Percentiles rank a stretch among this genome's conserved stretches.
Conservation (phyloP, 768 basidiomycete genomes). For the Trametes coccinea region DNA sequence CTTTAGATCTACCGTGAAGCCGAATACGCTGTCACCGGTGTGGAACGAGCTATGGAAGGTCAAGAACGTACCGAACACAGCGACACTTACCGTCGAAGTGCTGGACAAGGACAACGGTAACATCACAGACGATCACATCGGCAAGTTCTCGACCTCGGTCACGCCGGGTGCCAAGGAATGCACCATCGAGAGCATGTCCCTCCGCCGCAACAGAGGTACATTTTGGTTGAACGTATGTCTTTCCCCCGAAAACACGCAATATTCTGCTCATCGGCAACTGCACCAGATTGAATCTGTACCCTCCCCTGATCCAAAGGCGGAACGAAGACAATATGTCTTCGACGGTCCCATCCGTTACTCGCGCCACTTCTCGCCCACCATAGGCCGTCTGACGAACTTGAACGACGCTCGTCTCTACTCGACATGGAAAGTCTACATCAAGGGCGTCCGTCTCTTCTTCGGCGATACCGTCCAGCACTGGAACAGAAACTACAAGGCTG, state of each 20-base stretch:
- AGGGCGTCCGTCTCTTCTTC: slow-evolving; percentile 60
- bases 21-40: slow-evolving; percentile 57
- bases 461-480: slow-evolving; percentile 61
- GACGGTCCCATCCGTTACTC: slow-evolving; percentile 75
- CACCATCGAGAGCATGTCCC: slow-evolving; percentile 56
- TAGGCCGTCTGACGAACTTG: slow-evolving; percentile 63
- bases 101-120: slow-evolving; percentile 66
- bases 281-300: slow-evolving; percentile 57
- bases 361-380: slow-evolving; percentile 67
- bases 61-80: slow-evolving; percentile 70
- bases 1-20: slow-evolving; percentile 63
- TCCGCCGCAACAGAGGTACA: slow-evolving; percentile 53
- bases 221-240: slow-evolving; percentile 66
- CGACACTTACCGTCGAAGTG: slow-evolving; percentile 59
- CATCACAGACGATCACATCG: slow-evolving; percentile 62
- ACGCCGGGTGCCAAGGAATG: slow-evolving; percentile 60
- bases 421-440: slow-evolving; percentile 76
- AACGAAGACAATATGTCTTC: slow-evolving; percentile 58
- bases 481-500: slow-evolving; percentile 68
- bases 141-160: slow-evolving; percentile 57
- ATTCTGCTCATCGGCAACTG: no score
- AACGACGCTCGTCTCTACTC: slow-evolving; percentile 67
- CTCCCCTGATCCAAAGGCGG: slow-evolving; percentile 41
- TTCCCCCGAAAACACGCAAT: background rate
- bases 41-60: slow-evolving; percentile 79